Conservation (phyloP, 1,139 yeast species). For the Yamadazyma atmosphaerica region DNA sequence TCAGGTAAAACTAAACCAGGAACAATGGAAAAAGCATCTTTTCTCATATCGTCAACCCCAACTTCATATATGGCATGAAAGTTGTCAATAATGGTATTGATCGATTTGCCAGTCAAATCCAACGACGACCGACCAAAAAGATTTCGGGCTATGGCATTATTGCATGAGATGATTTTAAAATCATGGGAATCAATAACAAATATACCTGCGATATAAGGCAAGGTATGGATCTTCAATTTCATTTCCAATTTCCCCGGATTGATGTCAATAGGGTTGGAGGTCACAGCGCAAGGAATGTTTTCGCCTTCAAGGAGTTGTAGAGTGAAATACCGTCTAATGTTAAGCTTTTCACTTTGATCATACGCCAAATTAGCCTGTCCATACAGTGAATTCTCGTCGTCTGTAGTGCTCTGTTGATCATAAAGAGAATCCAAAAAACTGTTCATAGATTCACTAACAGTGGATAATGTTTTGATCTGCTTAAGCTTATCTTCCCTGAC, state of each 20-base stretch:
- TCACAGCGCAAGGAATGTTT: slow-evolving; percentile 68
- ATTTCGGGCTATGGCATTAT: slow-evolving; percentile 74
- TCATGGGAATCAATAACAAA: slow-evolving; percentile 60
- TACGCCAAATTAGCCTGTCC: slow-evolving; percentile 11
- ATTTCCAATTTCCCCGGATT: slow-evolving; percentile 41
- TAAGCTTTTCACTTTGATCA: slow-evolving; percentile 50
- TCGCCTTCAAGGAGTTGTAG: slow-evolving; percentile 44
- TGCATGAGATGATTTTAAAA: slow-evolving; percentile 61
- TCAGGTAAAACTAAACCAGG: slow-evolving; percentile 73
- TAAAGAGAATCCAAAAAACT: slow-evolving; percentile 19
- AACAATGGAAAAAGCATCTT: slow-evolving; percentile 44
- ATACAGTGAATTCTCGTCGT: slow-evolving; percentile 12
- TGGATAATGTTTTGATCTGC: slow-evolving; percentile 21
- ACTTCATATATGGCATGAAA: slow-evolving; percentile 55
- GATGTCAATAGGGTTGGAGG: slow-evolving; percentile 55
- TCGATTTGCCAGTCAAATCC: slow-evolving; percentile 50
- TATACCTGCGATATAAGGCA: slow-evolving; percentile 88
- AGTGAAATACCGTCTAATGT: slow-evolving; percentile 63
- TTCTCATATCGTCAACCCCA: slow-evolving; percentile 40
- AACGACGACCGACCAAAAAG: slow-evolving; percentile 64
- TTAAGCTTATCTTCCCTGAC: slow-evolving; percentile 23
- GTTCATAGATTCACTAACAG: slow-evolving; percentile 35
- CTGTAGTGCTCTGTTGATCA: slow-evolving; percentile 13
- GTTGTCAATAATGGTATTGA: slow-evolving; percentile 64
- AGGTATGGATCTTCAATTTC: slow-evolving; percentile 64